A percentile compares a stretch with the other conserved stretches of the same genome.
Conservation (phyloP, 2,329 filamentous ascomycete genomes). For the Epichloe festucae region DNA sequence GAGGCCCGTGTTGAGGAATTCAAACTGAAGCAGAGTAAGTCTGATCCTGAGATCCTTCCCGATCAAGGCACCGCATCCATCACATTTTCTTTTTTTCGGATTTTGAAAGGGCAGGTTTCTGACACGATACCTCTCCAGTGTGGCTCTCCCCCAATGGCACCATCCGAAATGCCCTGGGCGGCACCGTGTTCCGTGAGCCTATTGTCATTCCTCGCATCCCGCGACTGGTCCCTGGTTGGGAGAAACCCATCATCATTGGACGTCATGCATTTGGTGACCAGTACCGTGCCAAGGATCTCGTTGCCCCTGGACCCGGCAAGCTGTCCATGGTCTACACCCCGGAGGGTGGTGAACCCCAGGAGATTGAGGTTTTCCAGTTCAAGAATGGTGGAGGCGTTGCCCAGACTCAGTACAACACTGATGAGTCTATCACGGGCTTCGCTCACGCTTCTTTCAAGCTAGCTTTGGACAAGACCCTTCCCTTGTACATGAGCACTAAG, state of each 20-base stretch:
- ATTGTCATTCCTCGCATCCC: constrained; percentile 93
- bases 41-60: not conserved
- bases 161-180: constrained; percentile 63
- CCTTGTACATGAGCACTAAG: constrained; percentile 99
- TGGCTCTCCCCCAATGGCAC: constrained; percentile 97
- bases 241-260: constrained; percentile 97
- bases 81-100: not conserved
- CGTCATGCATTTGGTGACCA: constrained; percentile 98
- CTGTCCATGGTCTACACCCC: constrained; percentile 94
- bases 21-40: constrained; percentile 90
- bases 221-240: constrained; percentile 90
- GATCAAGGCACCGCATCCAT: not conserved
- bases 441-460: constrained; percentile 96
- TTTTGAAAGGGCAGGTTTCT: not conserved
- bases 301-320: constrained; percentile 71
- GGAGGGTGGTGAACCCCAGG: constrained; percentile 65
- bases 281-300: constrained; percentile 89
- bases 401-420: constrained; percentile 96
- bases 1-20: constrained; percentile 96
- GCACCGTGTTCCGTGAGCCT: constrained; percentile 97
- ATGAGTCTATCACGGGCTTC: constrained; percentile 88
- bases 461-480: constrained; percentile 71
- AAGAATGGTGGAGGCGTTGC: constrained; percentile 74
- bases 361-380: constrained; percentile 85
- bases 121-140: constrained; percentile 45